Percentiles rank a stretch among this genome's conserved stretches.
Conservation (phyloP, 257 asterid species). For the Gentiana straminea region DNA sequence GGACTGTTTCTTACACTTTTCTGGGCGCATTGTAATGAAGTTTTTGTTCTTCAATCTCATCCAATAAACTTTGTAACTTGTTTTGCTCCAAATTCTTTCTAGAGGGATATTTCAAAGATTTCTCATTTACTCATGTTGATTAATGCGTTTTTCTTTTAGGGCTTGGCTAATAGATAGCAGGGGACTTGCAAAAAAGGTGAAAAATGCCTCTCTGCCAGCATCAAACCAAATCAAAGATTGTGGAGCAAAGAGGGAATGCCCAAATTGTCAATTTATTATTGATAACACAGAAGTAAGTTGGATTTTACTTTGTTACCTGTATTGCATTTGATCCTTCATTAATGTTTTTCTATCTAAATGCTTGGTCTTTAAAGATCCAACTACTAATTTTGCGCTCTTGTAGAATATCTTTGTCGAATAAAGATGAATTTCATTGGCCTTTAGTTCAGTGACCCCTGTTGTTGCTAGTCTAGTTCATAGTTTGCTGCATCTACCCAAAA, state of each 20-base stretch:
- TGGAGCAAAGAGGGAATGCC: slow-evolving; percentile 61
- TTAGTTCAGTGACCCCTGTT: not conserved
- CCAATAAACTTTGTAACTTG: not conserved
- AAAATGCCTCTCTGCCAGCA: slow-evolving; percentile 45
- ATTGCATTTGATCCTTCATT: not conserved
- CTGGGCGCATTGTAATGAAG: not conserved
- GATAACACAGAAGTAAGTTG: slow-evolving; percentile 68
- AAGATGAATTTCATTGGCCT: not conserved
- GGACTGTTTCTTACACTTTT: not conserved
- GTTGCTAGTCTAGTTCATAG: not conserved
- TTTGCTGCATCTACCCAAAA: not conserved
- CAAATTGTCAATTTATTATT: slow-evolving; percentile 44
- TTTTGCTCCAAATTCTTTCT: not conserved
- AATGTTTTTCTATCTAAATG: too few species aligned
- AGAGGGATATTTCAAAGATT: too few species aligned
- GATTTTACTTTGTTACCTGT: not conserved
- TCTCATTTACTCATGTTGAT: not conserved
- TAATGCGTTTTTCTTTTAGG: slow-evolving; percentile 27
- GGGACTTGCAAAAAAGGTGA: slow-evolving; percentile 68
- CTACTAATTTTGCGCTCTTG: not conserved
- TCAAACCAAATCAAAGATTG: slow-evolving; percentile 48
- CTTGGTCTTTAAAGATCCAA: not conserved
- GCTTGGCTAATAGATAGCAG: slow-evolving; percentile 62
- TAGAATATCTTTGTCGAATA: not conserved
- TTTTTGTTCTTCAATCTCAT: not conserved